These are phyloP conservation scores for Carex pumila DNA, from an alignment of 176 grass and related monocot species.

Conservation along the genomic window DNA sequence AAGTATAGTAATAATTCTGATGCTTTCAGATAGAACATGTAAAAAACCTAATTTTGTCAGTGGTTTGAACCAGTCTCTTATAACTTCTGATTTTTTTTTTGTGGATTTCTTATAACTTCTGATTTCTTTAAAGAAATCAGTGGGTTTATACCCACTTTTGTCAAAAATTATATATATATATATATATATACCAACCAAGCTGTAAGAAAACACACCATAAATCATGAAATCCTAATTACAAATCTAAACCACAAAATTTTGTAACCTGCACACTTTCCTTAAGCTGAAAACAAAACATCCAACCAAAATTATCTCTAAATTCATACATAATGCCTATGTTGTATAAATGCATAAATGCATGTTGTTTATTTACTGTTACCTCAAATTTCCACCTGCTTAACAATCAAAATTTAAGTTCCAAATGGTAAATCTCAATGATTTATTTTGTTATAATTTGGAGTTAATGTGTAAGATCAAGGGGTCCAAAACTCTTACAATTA, in stretches of 20 bases:
- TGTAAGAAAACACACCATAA: neutral
- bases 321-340: neutral
- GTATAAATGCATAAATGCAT: neutral
- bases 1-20: no score
- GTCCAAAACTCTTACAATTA: neutral
- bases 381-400: neutral
- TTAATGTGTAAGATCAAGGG: neutral
- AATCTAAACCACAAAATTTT: neutral
- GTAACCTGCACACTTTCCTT: neutral
- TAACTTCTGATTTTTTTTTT: no score
- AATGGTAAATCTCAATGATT: neutral
- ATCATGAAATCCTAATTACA: neutral
- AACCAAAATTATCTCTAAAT: neutral
- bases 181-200: neutral
- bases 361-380: neutral
- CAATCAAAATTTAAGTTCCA: neutral
- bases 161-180: no score
- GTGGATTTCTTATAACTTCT: no score
- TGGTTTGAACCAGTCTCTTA: no score
- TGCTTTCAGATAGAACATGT: no score
- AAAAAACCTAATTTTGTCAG: no score
- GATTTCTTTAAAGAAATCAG: no score
- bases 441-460: neutral
- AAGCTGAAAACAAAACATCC: neutral
- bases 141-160: no score